Percentiles rank a stretch among this genome's conserved stretches.
Evolutionary conservation across 108 stramenopile species (phyloP).

Genomic region (Craspedostauros australis): DNA sequence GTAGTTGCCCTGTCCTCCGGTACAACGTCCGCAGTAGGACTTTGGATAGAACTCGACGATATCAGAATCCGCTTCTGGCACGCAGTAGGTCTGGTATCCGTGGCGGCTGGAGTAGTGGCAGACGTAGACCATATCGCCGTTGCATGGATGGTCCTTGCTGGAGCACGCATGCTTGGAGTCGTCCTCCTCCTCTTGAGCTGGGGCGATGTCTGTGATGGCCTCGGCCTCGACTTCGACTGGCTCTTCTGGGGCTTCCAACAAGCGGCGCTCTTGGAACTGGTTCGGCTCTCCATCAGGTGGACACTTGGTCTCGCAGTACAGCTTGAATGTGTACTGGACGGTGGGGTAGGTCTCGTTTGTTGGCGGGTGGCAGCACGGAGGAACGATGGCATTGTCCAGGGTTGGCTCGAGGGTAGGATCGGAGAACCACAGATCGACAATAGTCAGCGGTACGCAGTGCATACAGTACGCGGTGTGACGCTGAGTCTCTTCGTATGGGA

Average conservation of each 20-base stretch:
- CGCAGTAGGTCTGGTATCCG: conserved; percentile 44
- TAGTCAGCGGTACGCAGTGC: conserved; percentile 15
- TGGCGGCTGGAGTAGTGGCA: conserved; percentile 30
- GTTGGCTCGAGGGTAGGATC: not conserved
- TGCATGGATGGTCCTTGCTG: conserved; percentile 41
- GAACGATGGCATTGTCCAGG: conserved; percentile 13
- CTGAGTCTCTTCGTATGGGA: not conserved
- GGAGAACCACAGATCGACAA: conserved; percentile 20
- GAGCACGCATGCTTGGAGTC: too few species aligned
- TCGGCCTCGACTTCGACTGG: too few species aligned
- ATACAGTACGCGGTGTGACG: conserved; percentile 17
- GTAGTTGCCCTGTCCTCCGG: conserved; percentile 28
- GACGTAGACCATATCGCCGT: conserved; percentile 38
- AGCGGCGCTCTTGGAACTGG: too few species aligned
- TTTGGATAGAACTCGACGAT: conserved; percentile 24
- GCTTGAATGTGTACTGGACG: conserved; percentile 19
- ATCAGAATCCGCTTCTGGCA: conserved; percentile 41
- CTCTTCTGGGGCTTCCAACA: too few species aligned
- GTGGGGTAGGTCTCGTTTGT: not conserved
- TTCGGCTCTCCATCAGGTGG: conserved; percentile 5
- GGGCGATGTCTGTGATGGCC: too few species aligned
- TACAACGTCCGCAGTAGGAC: conserved; percentile 41
- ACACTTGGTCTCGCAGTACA: conserved; percentile 9
- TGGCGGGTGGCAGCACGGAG: conserved; percentile 17
- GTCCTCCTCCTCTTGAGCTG: too few species aligned